Evolutionary conservation across 495 filamentous ascomycete genomes (phyloP).

Genomic region (Penicillium alfredii): DNA sequence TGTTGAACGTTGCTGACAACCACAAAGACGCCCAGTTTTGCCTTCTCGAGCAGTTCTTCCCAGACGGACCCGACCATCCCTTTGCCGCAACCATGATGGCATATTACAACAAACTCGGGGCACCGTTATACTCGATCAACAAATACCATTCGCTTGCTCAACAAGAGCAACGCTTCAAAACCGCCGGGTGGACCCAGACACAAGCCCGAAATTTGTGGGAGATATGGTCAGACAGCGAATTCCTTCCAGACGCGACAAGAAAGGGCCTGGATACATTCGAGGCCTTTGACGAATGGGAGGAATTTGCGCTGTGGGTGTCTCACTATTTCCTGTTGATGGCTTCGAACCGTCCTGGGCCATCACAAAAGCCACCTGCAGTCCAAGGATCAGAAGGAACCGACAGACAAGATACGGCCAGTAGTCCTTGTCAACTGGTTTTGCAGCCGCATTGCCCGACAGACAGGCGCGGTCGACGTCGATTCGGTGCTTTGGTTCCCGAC

Average conservation of each 20-base stretch:
- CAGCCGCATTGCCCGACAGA: constrained; percentile 11
- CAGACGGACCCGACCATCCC: constrained; percentile 67
- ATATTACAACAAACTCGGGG: constrained; percentile 76
- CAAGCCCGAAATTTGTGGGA: constrained; percentile 65
- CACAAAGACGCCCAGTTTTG: constrained; percentile 56
- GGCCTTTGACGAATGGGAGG: constrained; percentile 94
- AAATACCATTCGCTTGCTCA: constrained; percentile 59
- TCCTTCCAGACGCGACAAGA: constrained; percentile 52
- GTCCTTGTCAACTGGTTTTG: constrained; percentile 18
- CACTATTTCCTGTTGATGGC: constrained; percentile 84
- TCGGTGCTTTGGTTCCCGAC: constrained; percentile 40
- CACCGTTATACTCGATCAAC: constrained; percentile 64
- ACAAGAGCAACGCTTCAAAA: constrained; percentile 61
- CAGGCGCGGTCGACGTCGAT: constrained; percentile 28
- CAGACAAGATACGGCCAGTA: not conserved
- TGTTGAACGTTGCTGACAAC: not conserved
- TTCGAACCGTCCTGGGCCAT: constrained; percentile 13
- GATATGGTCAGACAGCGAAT: constrained; percentile 64
- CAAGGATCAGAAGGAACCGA: not conserved
- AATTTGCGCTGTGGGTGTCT: constrained; percentile 77
- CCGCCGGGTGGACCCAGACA: constrained; percentile 58
- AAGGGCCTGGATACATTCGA: constrained; percentile 59
- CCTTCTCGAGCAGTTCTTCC: constrained; percentile 83
- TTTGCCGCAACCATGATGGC: constrained; percentile 84
- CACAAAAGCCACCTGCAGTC: not conserved